Evolutionary conservation across 2,329 filamentous ascomycete genomes (phyloP).

Genomic region (Ilyonectria destructans): DNA sequence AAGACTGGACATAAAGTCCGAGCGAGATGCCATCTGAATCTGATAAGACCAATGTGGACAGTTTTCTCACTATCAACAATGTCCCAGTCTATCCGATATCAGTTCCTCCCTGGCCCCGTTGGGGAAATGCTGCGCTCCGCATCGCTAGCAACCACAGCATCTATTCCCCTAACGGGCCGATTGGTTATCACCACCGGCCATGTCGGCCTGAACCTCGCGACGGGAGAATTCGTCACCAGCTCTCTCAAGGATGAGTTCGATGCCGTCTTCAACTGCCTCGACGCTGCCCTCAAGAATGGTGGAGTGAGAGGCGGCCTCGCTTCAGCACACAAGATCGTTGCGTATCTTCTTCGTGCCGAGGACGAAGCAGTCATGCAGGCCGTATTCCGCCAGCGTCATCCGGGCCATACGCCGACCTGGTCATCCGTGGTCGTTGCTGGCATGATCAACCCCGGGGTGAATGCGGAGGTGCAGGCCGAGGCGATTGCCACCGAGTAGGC

Average conservation of each 20-base stretch:
- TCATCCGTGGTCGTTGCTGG: constrained; percentile 36
- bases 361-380: constrained; percentile 33
- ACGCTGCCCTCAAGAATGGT: constrained; percentile 36
- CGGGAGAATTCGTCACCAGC: constrained; percentile 33
- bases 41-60: background rate
- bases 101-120: constrained; percentile 28
- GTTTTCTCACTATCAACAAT: background rate
- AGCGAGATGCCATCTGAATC: too few species aligned
- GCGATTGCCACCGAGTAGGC: constrained; percentile 13
- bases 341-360: constrained; percentile 35
- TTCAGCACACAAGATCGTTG: constrained; percentile 36
- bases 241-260: constrained; percentile 35
- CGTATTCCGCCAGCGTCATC: constrained; percentile 30
- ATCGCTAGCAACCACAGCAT: constrained; percentile 35
- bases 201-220: constrained; percentile 37
- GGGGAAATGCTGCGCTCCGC: constrained; percentile 29
- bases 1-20: too few species aligned
- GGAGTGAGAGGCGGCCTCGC: constrained; percentile 33
- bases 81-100: constrained; percentile 20
- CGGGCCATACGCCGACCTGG: constrained; percentile 33
- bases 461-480: constrained; percentile 39
- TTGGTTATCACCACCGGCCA: constrained; percentile 36
- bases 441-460: constrained; percentile 38
- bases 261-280: constrained; percentile 38
- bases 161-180: constrained; percentile 23